Evolutionary conservation across 1,139 yeast genomes (phyloP), one percentile per base, ranked within the genome.

Genomic region (Fermentozyma sake): DNA sequence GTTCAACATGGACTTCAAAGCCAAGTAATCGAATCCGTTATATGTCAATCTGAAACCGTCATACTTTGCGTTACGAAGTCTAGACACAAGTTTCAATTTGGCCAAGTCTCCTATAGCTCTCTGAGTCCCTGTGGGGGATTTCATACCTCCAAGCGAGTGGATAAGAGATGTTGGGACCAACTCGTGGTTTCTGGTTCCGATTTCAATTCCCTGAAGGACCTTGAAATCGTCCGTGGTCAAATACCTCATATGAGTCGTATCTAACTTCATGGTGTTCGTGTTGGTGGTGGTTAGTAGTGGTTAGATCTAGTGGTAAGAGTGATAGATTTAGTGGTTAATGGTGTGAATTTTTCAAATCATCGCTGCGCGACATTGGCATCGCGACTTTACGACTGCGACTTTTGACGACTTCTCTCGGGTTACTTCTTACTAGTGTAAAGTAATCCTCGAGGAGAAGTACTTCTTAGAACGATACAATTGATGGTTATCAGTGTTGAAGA

Each of bases 41-140:
- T 83, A 89, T 1, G 96, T 82, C 43, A 91, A 60, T 38, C 93
- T 70, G 58, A 84, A 93, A 11, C 99, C 98, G 51, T 91, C 98
- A 54, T 91, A 83, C 46, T 76, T 79, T 41, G 82, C 94, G 52
- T 93, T 91, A 53, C 96, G 71, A 35, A 86, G 66, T 39, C 81
- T 70, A 1, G 91, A 71, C 14, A 91, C 71, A 29, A 93, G 62
- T 46, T 79, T 86, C 41, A 86, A 62, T 55, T 89, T 91, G 22
- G 97, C 96, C 38, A 91, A 67, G 45, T 85, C 95, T 10, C 85
- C 75, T 25, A 91, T 84, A 22, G 87, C 74, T 47, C 86, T 66
- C 45, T 79, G 79, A 6, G 94, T 82, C 11, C 84, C 85, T 9
- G 93, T 72, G 9, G 78, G 75, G 19, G 89, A 79, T 40, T 82